phyloP scores from a whole-genome alignment of 2,329 filamentous ascomycete genomes.

The Hypomyces rosellus region DNA sequence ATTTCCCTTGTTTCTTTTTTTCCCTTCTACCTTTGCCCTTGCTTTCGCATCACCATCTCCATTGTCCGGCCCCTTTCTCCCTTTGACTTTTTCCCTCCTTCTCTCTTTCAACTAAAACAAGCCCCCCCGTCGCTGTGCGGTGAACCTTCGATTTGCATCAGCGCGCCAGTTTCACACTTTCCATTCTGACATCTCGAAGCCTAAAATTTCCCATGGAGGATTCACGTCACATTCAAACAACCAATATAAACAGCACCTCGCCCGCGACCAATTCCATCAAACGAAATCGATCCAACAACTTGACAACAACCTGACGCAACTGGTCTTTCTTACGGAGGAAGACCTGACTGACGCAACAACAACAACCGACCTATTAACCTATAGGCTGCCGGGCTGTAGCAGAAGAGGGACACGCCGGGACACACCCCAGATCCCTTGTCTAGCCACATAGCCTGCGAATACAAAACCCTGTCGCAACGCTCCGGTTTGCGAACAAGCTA shows the following conservation, averaged over 20 bases:
- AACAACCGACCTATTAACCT: no score
- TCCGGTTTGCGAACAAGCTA: no score
- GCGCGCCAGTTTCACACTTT: not conserved
- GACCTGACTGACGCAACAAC: not conserved
- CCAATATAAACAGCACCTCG: not conserved
- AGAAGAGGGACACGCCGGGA: no score
- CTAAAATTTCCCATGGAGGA: constrained; percentile 10
- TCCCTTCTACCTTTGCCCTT: not conserved
- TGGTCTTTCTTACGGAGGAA: not conserved
- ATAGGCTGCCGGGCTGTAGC: no score
- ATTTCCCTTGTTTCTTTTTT: not conserved
- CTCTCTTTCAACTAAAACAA: not conserved
- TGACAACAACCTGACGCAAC: constrained; percentile 9
- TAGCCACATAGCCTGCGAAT: no score
- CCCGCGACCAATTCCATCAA: constrained; percentile 1
- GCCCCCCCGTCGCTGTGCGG: not conserved
- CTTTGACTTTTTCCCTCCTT: not conserved
- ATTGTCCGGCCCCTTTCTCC: not conserved
- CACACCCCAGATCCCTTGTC: no score
- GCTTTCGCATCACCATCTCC: not conserved
- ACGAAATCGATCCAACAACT: constrained; percentile 3
- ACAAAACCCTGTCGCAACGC: no score
- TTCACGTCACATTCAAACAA: constrained; percentile 5
- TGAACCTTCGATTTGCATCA: not conserved
- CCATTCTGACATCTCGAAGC: not conserved